Evolutionary conservation across 2,329 filamentous ascomycete species (phyloP), one percentile per base, ranked within the genome.

Genomic region (Alternaria tenuissima): DNA sequence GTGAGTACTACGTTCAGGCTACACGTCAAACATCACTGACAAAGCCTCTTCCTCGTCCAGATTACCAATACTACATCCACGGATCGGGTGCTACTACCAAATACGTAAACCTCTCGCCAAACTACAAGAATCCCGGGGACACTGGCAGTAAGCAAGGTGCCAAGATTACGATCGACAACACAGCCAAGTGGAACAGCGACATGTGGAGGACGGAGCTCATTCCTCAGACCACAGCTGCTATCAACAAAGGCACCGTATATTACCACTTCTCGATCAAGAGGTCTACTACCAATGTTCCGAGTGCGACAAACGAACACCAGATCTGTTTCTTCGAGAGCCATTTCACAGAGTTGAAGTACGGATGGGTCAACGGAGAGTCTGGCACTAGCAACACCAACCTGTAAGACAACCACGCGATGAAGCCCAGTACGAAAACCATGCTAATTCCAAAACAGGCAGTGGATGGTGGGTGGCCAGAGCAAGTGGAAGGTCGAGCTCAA

Each of bases 131-230:
- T 78, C 86, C 88, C 0, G 85, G 84, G 66, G 89, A 91, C 75
- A 81, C 80, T 0, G 81, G 81, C 49, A 88, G 87, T 51, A 84
- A 80, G 36, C 86, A 91, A 77, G 90, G 90, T 18, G 87, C 86
- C 66, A 89, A 89, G 73, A 87, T 92, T 77, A 90, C 87, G 5
- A 88, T 92, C 63, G 83, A 83, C 69, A 75, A 77, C 69, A 89
- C 86, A 1, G 84, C 89, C 1, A 90, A 87, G 76, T 92, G 89
- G 89, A 89, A 92, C 77, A 88, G 87, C 22, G 88, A 91, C 73
- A 92, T 92, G 90, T 87, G 89, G 74, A 85, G 90, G 52, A 91
- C 88, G 0, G 90, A 92, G 79, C 81, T 92, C 61, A 92, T 93
- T 66, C 89, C 90, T 8, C 88, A 91, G 79, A 91, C 89, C 0